Evolutionary conservation across 441 rosid species (phyloP).

Genomic region (Erodium texanum): DNA sequence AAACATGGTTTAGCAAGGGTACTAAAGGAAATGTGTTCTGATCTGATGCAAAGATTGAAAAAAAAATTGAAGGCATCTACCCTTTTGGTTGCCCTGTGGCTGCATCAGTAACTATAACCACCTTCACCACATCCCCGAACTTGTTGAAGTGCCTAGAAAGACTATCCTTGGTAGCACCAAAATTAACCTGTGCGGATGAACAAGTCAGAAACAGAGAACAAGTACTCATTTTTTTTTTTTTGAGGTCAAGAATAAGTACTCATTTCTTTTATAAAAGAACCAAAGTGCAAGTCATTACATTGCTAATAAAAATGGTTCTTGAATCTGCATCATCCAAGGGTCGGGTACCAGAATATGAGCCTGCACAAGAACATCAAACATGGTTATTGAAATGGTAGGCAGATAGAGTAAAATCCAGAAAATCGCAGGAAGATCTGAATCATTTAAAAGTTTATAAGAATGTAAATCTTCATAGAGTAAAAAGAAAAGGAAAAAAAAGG

Average conservation of each 20-base stretch:
- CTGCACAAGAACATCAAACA: slow-evolving; percentile 33
- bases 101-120: slow-evolving; percentile 71
- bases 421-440: neutral
- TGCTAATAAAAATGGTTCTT: slow-evolving; percentile 81
- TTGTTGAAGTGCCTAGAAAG: slow-evolving; percentile 85
- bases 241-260: slow-evolving; percentile 6
- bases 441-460: neutral
- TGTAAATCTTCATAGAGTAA: neutral
- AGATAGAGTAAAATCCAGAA: neutral
- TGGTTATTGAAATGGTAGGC: neutral
- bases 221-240: neutral
- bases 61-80: slow-evolving; percentile 27
- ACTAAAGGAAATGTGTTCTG: neutral
- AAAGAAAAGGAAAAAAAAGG: neutral
- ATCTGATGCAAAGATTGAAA: slow-evolving; percentile 9
- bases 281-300: slow-evolving; percentile 39
- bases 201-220: slow-evolving; percentile 16
- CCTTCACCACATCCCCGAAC: slow-evolving; percentile 86
- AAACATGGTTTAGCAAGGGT: slow-evolving; percentile 8
- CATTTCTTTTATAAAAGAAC: neutral
- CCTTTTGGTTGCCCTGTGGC: slow-evolving; percentile 88
- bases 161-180: slow-evolving; percentile 88
- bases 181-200: slow-evolving; percentile 60
- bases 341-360: slow-evolving; percentile 42
- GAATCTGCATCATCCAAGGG: slow-evolving; percentile 74